These are phyloP conservation scores for Blastobotrys ciferrii DNA, from an alignment of 1,139 yeast species.

Conservation along the genomic window DNA sequence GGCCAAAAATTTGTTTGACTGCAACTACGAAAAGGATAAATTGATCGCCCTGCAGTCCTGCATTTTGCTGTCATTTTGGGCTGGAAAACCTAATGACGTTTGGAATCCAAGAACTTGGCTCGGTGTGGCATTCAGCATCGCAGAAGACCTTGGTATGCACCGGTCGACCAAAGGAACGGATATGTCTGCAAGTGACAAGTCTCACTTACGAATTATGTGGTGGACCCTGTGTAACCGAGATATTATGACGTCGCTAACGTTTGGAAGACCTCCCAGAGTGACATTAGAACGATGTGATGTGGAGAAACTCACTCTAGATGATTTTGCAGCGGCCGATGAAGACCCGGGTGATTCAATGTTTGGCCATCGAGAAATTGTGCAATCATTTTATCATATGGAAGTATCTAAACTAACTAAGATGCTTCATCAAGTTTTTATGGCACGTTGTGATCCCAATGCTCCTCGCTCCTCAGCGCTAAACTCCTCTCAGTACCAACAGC, in stretches of 20 bases:
- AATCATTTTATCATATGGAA: conserved; percentile 16
- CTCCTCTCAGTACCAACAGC: conserved; percentile 9
- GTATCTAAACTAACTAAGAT: conserved; percentile 15
- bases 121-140: conserved; percentile 17
- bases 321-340: conserved; percentile 15
- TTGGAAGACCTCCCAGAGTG: conserved; percentile 22
- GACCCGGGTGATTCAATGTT: conserved; percentile 15
- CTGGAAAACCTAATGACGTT: conserved; percentile 20
- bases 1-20: conserved; percentile 17
- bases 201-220: conserved; percentile 19
- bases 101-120: conserved; percentile 21
- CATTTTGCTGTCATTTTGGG: conserved; percentile 19
- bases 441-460: conserved; percentile 18
- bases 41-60: conserved; percentile 17
- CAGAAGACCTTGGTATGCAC: conserved; percentile 22
- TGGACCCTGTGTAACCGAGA: conserved; percentile 20
- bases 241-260: conserved; percentile 18
- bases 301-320: conserved; percentile 16
- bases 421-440: conserved; percentile 14
- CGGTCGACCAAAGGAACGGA: conserved; percentile 16
- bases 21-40: conserved; percentile 15
- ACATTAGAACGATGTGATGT: conserved; percentile 19
- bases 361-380: conserved; percentile 15
- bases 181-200: conserved; percentile 16
- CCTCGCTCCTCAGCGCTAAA: conserved; percentile 9